Evolutionary conservation across 768 basidiomycete species (phyloP).

Genomic region (Cystobasidium ongulense): DNA sequence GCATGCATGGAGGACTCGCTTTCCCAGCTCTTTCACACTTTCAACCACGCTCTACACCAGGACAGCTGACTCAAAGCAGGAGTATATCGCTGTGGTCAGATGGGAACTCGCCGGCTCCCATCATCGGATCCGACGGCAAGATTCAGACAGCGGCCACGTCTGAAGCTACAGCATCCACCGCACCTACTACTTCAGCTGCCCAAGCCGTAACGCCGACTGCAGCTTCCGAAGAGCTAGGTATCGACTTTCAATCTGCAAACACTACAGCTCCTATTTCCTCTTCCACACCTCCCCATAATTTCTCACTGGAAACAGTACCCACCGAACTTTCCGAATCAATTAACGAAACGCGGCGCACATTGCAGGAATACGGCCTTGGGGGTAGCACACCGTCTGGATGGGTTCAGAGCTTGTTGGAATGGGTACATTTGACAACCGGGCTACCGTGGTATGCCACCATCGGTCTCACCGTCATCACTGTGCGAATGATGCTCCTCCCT

Average conservation of each 20-base stretch:
- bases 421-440: constrained; percentile 44
- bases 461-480: constrained; percentile 56
- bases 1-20: not conserved
- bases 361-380: constrained; percentile 35
- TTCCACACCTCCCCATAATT: not conserved
- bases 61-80: not conserved
- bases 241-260: not conserved
- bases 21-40: not conserved
- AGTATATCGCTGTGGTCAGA: constrained; percentile 12
- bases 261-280: not conserved
- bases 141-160: constrained; percentile 6
- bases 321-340: constrained; percentile 14
- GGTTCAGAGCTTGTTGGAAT: constrained; percentile 45
- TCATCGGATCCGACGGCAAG: constrained; percentile 26
- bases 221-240: not conserved
- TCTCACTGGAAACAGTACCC: constrained; percentile 8
- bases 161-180: not conserved
- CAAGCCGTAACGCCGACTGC: not conserved
- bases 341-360: constrained; percentile 8
- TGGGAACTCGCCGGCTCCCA: constrained; percentile 19
- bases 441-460: constrained; percentile 82
- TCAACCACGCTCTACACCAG: not conserved
- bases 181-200: not conserved
- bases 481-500: constrained; percentile 59
- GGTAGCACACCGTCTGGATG: constrained; percentile 37